phyloP scores from a whole-genome alignment of 768 basidiomycete genomes.

The Vishniacozyma victoriae region DNA sequence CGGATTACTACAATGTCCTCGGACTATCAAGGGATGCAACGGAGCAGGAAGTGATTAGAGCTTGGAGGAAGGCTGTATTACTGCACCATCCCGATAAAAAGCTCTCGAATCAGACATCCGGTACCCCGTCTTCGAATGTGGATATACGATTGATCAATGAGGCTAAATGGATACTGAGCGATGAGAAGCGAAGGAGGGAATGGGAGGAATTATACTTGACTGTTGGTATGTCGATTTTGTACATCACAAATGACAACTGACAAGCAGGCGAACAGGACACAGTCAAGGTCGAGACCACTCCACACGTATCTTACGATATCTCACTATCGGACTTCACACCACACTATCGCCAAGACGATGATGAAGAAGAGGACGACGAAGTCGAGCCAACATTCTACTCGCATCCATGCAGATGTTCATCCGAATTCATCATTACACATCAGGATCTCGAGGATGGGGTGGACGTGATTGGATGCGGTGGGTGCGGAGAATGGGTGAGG shows the following conservation, averaged over 20 bases:
- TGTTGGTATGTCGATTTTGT: neutral
- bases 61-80: slow-evolving; percentile 27
- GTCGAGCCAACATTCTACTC: slow-evolving; percentile 40
- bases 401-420: slow-evolving; percentile 47
- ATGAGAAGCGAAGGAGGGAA: slow-evolving; percentile 9
- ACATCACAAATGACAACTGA: neutral
- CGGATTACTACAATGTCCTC: slow-evolving; percentile 30
- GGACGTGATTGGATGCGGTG: slow-evolving; percentile 47
- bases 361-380: slow-evolving; percentile 18
- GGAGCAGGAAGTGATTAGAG: slow-evolving; percentile 20
- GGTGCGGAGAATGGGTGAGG: slow-evolving; percentile 48
- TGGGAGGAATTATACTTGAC: slow-evolving; percentile 12
- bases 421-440: slow-evolving; percentile 35
- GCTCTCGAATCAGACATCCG: neutral
- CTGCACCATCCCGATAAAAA: slow-evolving; percentile 22
- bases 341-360: slow-evolving; percentile 6
- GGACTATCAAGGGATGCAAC: slow-evolving; percentile 19
- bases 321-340: slow-evolving; percentile 22
- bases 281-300: neutral
- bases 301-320: slow-evolving; percentile 15
- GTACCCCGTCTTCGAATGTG: neutral
- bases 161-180: slow-evolving; percentile 25
- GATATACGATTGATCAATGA: slow-evolving; percentile 35
- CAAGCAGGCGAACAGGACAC: neutral
- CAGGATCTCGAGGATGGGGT: slow-evolving; percentile 47